phyloP scores from a whole-genome alignment of 148 eudicot species.

The Rhododendron molle region DNA sequence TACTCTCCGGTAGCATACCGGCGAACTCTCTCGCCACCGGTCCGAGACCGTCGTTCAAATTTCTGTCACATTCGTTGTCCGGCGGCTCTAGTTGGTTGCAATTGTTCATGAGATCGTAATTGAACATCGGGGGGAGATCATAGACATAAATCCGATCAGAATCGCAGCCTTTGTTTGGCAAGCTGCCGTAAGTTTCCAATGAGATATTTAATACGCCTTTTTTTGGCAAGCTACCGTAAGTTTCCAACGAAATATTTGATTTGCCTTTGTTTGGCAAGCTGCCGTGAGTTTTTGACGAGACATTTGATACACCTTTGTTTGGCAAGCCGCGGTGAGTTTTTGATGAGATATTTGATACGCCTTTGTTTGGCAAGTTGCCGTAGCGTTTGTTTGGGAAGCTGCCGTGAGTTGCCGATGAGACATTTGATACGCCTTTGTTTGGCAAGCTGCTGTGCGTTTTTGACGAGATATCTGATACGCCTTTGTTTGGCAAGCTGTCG shows the following conservation, averaged over 20 bases:
- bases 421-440: no score
- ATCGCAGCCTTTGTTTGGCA: conserved; percentile 14
- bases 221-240: background rate
- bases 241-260: no score
- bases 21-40: conserved; percentile 19
- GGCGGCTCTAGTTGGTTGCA: conserved; percentile 54
- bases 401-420: no score
- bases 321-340: no score
- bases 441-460: no score
- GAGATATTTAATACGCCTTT: no score
- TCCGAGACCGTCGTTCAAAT: conserved; percentile 65
- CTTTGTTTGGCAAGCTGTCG: no score
- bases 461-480: no score
- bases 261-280: background rate
- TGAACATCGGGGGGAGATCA: conserved; percentile 52
- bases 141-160: conserved; percentile 55
- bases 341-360: background rate
- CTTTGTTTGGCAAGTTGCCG: background rate
- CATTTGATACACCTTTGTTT: no score
- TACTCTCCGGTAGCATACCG: conserved; percentile 30
- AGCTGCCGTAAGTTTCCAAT: no score
- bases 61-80: conserved; percentile 47
- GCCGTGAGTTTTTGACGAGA: background rate
- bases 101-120: conserved; percentile 39
- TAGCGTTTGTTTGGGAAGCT: background rate